Percentiles rank a stretch among this genome's conserved stretches.
These are phyloP conservation scores for Diaporthe citrichinensis DNA, from an alignment of 2,329 filamentous ascomycete species.

Conservation along the genomic window DNA sequence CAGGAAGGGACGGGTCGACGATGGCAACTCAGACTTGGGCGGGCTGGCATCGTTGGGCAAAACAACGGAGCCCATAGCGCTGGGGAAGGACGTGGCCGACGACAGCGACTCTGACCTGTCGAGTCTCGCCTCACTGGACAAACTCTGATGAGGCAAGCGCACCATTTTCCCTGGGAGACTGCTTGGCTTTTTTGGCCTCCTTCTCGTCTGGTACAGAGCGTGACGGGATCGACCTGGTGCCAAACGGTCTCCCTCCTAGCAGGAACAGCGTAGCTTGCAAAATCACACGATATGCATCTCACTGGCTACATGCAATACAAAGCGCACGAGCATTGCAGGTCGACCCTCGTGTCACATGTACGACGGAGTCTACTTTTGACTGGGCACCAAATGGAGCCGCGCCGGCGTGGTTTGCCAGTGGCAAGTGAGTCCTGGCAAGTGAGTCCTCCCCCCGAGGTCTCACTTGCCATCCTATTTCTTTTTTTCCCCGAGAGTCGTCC, in stretches of 20 bases:
- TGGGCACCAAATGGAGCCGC: background rate
- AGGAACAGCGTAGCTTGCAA: background rate
- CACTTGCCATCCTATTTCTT: constrained; percentile 10
- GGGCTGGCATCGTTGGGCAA: background rate
- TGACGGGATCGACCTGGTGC: background rate
- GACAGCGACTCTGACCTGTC: constrained; percentile 34
- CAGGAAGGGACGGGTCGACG: background rate
- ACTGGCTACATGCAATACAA: background rate
- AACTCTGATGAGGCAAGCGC: constrained; percentile 5
- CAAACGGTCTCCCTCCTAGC: background rate
- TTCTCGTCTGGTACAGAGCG: background rate
- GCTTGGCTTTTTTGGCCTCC: background rate
- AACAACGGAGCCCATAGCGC: background rate
- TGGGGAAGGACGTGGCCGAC: background rate
- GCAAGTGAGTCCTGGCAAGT: background rate
- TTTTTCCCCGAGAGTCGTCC: background rate
- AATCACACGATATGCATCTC: background rate
- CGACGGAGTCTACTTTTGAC: background rate
- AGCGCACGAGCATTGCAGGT: background rate
- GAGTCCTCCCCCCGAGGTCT: constrained; percentile 2
- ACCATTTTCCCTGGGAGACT: background rate
- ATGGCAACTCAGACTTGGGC: background rate
- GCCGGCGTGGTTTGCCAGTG: constrained; percentile 6
- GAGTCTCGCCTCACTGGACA: constrained; percentile 23
- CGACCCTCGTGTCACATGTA: background rate